Evolutionary conservation across 495 filamentous ascomycete genomes (phyloP).

Genomic region (Pseudoneurospora amorphoporcata): DNA sequence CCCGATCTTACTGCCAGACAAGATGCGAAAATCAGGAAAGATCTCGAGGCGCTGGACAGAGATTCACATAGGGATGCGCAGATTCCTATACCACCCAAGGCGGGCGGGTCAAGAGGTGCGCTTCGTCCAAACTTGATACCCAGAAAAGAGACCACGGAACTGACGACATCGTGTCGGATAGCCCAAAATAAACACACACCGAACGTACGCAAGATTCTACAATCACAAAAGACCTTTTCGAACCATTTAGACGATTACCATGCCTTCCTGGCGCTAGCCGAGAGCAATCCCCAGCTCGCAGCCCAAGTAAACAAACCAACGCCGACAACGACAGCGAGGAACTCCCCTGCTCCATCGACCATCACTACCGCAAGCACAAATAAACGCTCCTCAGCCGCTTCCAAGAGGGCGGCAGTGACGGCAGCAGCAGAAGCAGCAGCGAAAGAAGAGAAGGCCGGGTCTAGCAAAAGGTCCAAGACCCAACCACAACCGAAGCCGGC

Average conservation of each 20-base stretch:
- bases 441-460: conserved; percentile 13
- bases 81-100: conserved; percentile 49
- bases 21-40: conserved; percentile 63
- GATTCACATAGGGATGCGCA: conserved; percentile 65
- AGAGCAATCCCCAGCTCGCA: conserved; percentile 23
- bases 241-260: conserved; percentile 89
- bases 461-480: conserved; percentile 11
- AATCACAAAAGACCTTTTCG: conserved; percentile 81
- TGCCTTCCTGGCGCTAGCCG: conserved; percentile 48
- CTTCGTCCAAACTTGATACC: background rate
- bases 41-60: conserved; percentile 67
- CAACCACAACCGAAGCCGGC: conserved; percentile 12
- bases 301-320: conserved; percentile 15
- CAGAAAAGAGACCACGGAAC: background rate
- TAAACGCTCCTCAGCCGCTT: conserved; percentile 16
- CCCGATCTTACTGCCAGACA: conserved; percentile 58
- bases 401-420: conserved; percentile 7
- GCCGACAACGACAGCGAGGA: conserved; percentile 7
- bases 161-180: background rate
- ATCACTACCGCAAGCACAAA: conserved; percentile 2
- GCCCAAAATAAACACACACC: conserved; percentile 53
- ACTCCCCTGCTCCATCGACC: conserved; percentile 10
- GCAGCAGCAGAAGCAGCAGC: conserved; percentile 9
- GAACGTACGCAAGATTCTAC: conserved; percentile 81
- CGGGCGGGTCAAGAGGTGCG: conserved; percentile 17